phyloP scores from a whole-genome alignment of 2,329 filamentous ascomycete genomes.

The Westerdykella ornata region DNA sequence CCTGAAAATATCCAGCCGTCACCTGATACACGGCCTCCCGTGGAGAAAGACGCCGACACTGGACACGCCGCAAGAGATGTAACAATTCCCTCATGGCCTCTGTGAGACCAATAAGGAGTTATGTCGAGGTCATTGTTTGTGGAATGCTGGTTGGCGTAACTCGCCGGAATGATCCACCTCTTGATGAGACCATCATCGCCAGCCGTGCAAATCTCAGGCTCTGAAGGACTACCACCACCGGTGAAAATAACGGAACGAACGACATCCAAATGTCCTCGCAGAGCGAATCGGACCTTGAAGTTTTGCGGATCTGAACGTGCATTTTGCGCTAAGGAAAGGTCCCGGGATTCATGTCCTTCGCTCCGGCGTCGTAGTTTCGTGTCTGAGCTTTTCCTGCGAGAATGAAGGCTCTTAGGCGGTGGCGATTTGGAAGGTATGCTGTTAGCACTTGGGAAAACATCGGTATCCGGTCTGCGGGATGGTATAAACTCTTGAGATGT shows the following conservation, averaged over 20 bases:
- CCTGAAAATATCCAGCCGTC: constrained; percentile 99
- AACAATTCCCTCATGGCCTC: constrained; percentile 86
- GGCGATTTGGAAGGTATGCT: constrained; percentile 76
- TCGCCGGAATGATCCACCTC: constrained; percentile 85
- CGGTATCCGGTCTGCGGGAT: constrained; percentile 69
- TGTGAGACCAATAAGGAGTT: constrained; percentile 87
- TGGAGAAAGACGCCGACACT: constrained; percentile 79
- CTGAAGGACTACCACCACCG: constrained; percentile 86
- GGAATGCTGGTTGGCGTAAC: constrained; percentile 58
- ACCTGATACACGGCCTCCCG: constrained; percentile 76
- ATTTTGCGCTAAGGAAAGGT: constrained; percentile 35
- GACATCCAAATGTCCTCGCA: constrained; percentile 87
- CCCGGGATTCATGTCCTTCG: constrained; percentile 55
- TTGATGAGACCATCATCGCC: constrained; percentile 96
- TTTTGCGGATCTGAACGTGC: constrained; percentile 61
- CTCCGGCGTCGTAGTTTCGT: constrained; percentile 51
- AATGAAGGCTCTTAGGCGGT: constrained; percentile 55
- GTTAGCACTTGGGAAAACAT: constrained; percentile 76
- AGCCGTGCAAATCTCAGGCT: constrained; percentile 93
- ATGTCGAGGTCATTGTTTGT: constrained; percentile 79
- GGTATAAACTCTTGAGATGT: constrained; percentile 48
- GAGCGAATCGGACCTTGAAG: constrained; percentile 88
- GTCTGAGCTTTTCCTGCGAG: constrained; percentile 71
- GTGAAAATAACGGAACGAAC: constrained; percentile 95
- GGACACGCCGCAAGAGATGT: constrained; percentile 83